Base-by-base conservation (phyloP, 192 early-diverging fungal species). In the Coemansia sp. region DNA sequence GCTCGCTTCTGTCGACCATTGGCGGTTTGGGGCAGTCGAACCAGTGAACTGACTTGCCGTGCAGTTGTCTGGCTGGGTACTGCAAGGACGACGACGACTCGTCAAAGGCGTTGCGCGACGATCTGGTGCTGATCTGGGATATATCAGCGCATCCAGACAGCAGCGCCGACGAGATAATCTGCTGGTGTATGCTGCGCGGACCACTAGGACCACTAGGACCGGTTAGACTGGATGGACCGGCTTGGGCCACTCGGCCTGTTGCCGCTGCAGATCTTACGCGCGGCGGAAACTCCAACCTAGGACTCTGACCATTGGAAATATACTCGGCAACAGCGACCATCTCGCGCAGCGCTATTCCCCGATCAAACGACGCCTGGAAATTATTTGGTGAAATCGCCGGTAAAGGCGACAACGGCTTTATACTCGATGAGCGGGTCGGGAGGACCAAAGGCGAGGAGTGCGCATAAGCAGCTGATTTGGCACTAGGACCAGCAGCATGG, bases 361-460 rank as follows among this genome's bases (percentile, higher is more conserved):
- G 72, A 60, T 80, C 77, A 61, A 80, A 75, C 12, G 77, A 80
- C 2, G 77, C 77, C 49, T 80, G 68, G n/a, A 80, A 66, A 48
- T 80, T 80, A 56, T 80, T 80, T 38, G 77, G 77, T 56, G 69
- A 75, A 7, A 80, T 80, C 12, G 61, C 40, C 7, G 77, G 77
- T 31, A 80, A 30, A 2, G 77, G 77, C 38, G 77, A 72, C 31
- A 80, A 72, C 31, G 72, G 66, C 38, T 64, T 63, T 20, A 74
- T 68, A 51, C 64, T 73, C 7, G 68, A 51, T 16, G 68, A 62
- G 7, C 76, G 57, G 2, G 52, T 28, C 1, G 67, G 76, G 33
- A 61, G 64, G 0, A 56, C 57, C 32, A 60, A 49, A 32, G 61
- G 51, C 58, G 66, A 30, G 17, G 60, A 42, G 59, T 40, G 38